Base-by-base conservation (phyloP, 176 grass and related monocot genomes). In the Ensete ventricosum region DNA sequence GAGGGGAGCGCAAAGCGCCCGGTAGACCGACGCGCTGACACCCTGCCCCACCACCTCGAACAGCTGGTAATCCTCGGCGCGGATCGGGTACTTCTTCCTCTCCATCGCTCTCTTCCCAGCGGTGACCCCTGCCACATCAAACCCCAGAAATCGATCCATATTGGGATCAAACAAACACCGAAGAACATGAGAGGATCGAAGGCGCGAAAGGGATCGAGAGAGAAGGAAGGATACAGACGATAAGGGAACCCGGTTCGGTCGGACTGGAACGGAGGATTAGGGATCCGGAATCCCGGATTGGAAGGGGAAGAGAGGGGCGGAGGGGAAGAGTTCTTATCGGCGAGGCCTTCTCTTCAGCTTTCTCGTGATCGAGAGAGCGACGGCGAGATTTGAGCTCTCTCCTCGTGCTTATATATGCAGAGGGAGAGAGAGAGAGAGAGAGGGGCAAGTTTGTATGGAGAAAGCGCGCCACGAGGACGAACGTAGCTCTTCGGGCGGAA, bases 11-110 rank as follows among this genome's bases (percentile, higher is more conserved):
- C 95, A 99, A 29, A 77, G 84, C 29, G 90, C 86, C 24, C 95
- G 95, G 80, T 91, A 90, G 11, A 99, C 95, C 50, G 89, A 55
- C 27, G 90, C 95, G 70, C 90, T 94, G 82, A 81, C 88, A 10
- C 95, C 95, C 83, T 94, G 88, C 73, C 95, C 95, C 24, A 99
- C 73, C 88, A 87, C 81, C 74, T 99, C 95, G 69, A 82, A 91
- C 64, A 99, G 73, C 86, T 91, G 88, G 84, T 99, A 99, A 78
- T 99, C 90, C 50, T 91, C 88, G 22, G 60, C 82, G 23, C 43
- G 81, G 86, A 94, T 93, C 69, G 95, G 86, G 76, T 94, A 99
- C 80, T 86, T 99, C 78, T 80, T 89, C 78, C 78, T 85, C 80
- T 94, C 90, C 63, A 65, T 80, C 69, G 12, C 11, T 9, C 43